phyloP scores from a whole-genome alignment of 306 rosid genomes.

The Sicyos baderoa region DNA sequence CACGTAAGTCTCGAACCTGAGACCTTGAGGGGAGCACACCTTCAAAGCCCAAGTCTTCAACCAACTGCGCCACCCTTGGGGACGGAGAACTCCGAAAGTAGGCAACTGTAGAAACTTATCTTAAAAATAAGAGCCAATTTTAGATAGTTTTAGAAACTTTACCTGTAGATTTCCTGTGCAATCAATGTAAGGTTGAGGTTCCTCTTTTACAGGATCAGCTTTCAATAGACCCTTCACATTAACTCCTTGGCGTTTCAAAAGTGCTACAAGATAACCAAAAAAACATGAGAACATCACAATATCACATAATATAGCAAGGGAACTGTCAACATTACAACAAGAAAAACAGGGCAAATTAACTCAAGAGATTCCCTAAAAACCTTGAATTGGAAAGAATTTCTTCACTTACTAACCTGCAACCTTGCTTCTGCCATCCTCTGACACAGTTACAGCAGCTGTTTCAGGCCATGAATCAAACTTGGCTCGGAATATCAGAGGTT shows the following conservation, averaged over 20 bases:
- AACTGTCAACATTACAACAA: not conserved
- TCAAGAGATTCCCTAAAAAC: not conserved
- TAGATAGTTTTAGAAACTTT: conserved; percentile 12
- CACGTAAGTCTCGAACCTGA: too few relatives aligned
- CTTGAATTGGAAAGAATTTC: conserved; percentile 7
- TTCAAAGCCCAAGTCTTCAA: too few relatives aligned
- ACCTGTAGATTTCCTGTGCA: conserved; percentile 96
- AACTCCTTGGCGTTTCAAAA: conserved; percentile 89
- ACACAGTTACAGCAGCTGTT: conserved; percentile 39
- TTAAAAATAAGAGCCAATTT: not conserved
- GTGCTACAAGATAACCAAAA: conserved; percentile 46
- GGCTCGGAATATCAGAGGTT: conserved; percentile 77
- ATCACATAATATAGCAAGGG: not conserved
- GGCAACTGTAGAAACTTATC: conserved; percentile 8
- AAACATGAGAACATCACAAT: not conserved
- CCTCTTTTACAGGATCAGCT: conserved; percentile 78
- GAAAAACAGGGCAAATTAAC: not conserved
- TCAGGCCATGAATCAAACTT: conserved; percentile 90
- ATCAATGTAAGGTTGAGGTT: conserved; percentile 74
- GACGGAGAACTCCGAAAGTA: not conserved
- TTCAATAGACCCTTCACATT: conserved; percentile 92
- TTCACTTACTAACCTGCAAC: conserved; percentile 78
- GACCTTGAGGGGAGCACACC: too few relatives aligned
- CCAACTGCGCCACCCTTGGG: too few relatives aligned
- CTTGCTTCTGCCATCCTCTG: conserved; percentile 97